Conservation (phyloP, 768 basidiomycete species). For the Cubamyces sp. region DNA sequence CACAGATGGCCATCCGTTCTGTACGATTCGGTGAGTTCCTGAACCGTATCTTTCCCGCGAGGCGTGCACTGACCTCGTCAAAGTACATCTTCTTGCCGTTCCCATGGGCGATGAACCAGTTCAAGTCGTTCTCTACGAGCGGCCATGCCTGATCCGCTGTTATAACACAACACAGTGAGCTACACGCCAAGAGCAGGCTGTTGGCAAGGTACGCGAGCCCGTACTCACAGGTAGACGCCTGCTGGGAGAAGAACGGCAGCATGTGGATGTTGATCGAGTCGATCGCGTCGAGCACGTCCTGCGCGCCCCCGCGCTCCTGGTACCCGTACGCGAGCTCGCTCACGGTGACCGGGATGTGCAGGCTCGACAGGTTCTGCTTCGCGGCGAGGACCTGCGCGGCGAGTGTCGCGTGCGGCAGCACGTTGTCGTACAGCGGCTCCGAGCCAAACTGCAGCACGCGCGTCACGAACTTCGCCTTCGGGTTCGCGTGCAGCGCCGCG, state of each 20-base stretch:
- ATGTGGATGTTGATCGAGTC: constrained; percentile 34
- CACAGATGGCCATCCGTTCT: constrained; percentile 82
- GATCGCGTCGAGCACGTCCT: constrained; percentile 33
- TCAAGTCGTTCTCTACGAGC: constrained; percentile 55
- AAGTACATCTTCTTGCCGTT: constrained; percentile 76
- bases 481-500: constrained; percentile 33
- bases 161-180: constrained; percentile 2
- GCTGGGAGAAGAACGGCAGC: constrained; percentile 34
- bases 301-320: constrained; percentile 32
- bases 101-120: constrained; percentile 70
- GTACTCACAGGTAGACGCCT: constrained; percentile 56
- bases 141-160: constrained; percentile 66
- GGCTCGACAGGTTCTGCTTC: constrained; percentile 30
- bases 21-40: neutral
- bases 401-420: constrained; percentile 27
- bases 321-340: constrained; percentile 35
- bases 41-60: neutral
- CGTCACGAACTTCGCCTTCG: constrained; percentile 31
- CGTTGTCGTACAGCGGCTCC: constrained; percentile 31
- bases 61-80: constrained; percentile 52
- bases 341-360: constrained; percentile 33
- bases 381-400: constrained; percentile 31
- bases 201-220: neutral
- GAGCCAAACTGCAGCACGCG: constrained; percentile 34
- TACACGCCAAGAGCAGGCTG: neutral